These are phyloP conservation scores for Solanum lignicaule DNA, from an alignment of 257 asterid species.

Conservation along the genomic window DNA sequence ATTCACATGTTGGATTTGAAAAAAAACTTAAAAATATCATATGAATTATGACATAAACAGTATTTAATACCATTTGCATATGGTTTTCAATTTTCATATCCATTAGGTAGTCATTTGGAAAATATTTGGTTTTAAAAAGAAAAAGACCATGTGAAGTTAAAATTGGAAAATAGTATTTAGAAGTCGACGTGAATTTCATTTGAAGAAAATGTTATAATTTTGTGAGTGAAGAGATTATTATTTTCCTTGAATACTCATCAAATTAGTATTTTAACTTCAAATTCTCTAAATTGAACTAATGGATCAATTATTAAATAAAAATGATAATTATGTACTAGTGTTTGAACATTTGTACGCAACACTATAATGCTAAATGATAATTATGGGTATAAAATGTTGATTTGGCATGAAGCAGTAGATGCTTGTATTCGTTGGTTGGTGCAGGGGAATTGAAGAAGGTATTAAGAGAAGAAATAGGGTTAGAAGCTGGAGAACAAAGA, in stretches of 20 bases:
- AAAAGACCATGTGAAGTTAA: not conserved
- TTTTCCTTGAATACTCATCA: not conserved
- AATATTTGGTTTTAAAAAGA: not conserved
- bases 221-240: not conserved
- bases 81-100: not conserved
- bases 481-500: conserved; percentile 49
- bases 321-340: not conserved
- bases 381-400: too few species aligned
- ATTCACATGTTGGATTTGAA: too few species aligned
- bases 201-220: not conserved
- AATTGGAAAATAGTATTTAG: not conserved
- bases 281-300: not conserved
- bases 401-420: too few species aligned
- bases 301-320: not conserved
- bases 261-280: not conserved
- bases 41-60: too few species aligned
- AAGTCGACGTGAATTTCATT: not conserved
- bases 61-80: not conserved
- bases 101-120: not conserved
- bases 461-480: conserved; percentile 41
- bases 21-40: too few species aligned
- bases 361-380: not conserved
- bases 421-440: not conserved
- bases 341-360: too few species aligned
- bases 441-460: conserved; percentile 63